Percentiles rank a stretch among this genome's conserved stretches.
Evolutionary conservation across 2,329 filamentous ascomycete species (phyloP).

Genomic region (Blumeriella jaapii): DNA sequence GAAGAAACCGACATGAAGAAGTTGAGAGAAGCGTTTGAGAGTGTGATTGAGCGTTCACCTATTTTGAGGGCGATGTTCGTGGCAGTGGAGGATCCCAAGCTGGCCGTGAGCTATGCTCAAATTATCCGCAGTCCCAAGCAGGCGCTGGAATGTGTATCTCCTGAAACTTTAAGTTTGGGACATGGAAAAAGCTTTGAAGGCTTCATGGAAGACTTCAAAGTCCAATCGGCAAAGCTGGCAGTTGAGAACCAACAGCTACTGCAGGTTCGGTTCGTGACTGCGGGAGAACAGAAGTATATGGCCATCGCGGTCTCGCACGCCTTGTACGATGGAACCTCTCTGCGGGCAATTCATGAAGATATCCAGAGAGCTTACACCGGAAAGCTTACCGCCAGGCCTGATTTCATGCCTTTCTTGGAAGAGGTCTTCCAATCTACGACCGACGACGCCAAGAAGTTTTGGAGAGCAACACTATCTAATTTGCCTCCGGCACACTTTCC

Average conservation of each 20-base stretch:
- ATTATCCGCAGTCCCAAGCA: conserved; percentile 30
- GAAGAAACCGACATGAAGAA: conserved; percentile 40
- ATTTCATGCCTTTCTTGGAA: conserved; percentile 43
- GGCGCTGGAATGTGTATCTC: not conserved
- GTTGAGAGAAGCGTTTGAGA: conserved; percentile 50
- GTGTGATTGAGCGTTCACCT: conserved; percentile 47
- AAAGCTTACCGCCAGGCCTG: conserved; percentile 31
- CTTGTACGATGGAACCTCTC: conserved; percentile 81
- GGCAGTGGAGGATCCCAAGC: conserved; percentile 47
- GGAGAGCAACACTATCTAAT: conserved; percentile 55
- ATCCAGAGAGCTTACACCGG: conserved; percentile 52
- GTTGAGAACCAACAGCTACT: conserved; percentile 31
- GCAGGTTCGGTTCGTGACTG: conserved; percentile 35
- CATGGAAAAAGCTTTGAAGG: conserved; percentile 15
- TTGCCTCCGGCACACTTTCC: conserved; percentile 33
- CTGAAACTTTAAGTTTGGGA: not conserved
- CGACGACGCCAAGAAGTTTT: conserved; percentile 48
- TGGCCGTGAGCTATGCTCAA: conserved; percentile 46
- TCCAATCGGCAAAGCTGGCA: conserved; percentile 31
- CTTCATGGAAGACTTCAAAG: conserved; percentile 32
- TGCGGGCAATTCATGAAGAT: conserved; percentile 61
- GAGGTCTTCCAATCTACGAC: conserved; percentile 29
- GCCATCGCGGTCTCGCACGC: conserved; percentile 72
- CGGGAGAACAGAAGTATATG: conserved; percentile 31
- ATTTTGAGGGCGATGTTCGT: conserved; percentile 68